phyloP scores from a whole-genome alignment of 116 monocot species.

The Posidonia oceanica region DNA sequence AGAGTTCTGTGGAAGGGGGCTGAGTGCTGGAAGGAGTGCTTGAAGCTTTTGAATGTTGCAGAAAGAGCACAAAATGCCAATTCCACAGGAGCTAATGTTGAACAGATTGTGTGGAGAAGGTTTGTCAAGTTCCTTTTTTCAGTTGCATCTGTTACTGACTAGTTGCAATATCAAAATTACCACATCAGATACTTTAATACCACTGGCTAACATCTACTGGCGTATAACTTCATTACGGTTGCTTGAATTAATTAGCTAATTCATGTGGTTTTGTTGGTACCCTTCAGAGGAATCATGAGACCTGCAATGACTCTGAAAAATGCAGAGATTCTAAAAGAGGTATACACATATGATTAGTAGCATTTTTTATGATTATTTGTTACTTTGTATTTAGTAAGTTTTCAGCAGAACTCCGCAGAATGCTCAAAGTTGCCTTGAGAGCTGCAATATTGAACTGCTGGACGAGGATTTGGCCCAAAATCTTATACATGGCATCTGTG shows the following conservation, averaged over 20 bases:
- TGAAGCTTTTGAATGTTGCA: conserved; percentile 60
- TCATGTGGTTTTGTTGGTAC: neutral
- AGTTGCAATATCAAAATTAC: too few relatives aligned
- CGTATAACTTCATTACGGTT: neutral
- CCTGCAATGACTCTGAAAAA: conserved; percentile 64
- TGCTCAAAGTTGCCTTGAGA: conserved; percentile 44
- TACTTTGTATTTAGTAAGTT: neutral
- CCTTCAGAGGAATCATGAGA: conserved; percentile 75
- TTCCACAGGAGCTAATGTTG: conserved; percentile 15
- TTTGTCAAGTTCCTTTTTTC: neutral
- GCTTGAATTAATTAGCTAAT: neutral
- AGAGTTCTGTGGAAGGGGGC: conserved; percentile 85
- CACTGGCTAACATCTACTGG: too few relatives aligned
- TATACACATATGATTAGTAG: conserved; percentile 2
- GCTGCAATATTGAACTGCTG: conserved; percentile 45
- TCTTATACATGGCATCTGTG: conserved; percentile 51
- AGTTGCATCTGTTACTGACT: neutral
- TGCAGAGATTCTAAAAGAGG: conserved; percentile 65
- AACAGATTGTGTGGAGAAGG: conserved; percentile 82
- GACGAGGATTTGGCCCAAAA: conserved; percentile 42
- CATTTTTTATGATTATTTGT: neutral
- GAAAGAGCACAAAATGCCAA: conserved; percentile 27
- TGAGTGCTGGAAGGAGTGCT: conserved; percentile 83
- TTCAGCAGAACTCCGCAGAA: conserved; percentile 27
- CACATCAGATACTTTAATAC: too few relatives aligned